Conservation (phyloP, 495 filamentous ascomycete species). For the Hypoxylon crocopeplum region DNA sequence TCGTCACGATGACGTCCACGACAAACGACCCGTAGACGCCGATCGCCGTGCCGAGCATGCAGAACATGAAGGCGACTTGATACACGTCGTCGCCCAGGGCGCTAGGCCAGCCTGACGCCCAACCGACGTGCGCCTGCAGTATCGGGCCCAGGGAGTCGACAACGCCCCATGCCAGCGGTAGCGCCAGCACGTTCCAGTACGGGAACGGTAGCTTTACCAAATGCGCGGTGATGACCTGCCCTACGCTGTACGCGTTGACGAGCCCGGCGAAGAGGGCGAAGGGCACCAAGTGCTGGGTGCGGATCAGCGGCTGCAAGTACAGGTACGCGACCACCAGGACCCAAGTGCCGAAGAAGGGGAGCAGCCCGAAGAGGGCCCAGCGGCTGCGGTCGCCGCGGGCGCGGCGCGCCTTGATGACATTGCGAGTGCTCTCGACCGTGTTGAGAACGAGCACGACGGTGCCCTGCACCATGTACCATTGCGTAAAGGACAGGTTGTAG, state of each 20-base stretch:
- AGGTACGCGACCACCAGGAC: constrained; percentile 76
- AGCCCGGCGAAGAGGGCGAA: constrained; percentile 87
- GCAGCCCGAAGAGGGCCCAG: constrained; percentile 77
- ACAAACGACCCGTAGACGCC: constrained; percentile 97
- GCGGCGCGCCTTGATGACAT: constrained; percentile 82
- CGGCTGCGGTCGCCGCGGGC: constrained; percentile 72
- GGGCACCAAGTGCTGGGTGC: constrained; percentile 80
- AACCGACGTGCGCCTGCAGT: constrained; percentile 61
- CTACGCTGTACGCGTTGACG: constrained; percentile 92
- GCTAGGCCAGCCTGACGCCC: constrained; percentile 73
- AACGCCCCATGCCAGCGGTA: constrained; percentile 72
- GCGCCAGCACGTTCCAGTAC: constrained; percentile 80
- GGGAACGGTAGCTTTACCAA: constrained; percentile 85
- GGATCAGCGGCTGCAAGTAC: constrained; percentile 80
- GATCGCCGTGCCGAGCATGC: constrained; percentile 76
- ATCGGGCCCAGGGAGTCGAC: constrained; percentile 78
- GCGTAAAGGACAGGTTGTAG: constrained; percentile 81
- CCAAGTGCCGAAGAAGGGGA: constrained; percentile 81
- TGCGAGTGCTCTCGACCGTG: constrained; percentile 72
- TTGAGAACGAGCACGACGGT: constrained; percentile 83
- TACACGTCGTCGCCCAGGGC: constrained; percentile 76
- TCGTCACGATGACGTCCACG: constrained; percentile 92
- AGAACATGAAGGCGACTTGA: constrained; percentile 86
- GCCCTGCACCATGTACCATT: constrained; percentile 95
- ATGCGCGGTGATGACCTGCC: constrained; percentile 93